Conservation (phyloP, 768 basidiomycete genomes). For the Lentinula sp. region DNA sequence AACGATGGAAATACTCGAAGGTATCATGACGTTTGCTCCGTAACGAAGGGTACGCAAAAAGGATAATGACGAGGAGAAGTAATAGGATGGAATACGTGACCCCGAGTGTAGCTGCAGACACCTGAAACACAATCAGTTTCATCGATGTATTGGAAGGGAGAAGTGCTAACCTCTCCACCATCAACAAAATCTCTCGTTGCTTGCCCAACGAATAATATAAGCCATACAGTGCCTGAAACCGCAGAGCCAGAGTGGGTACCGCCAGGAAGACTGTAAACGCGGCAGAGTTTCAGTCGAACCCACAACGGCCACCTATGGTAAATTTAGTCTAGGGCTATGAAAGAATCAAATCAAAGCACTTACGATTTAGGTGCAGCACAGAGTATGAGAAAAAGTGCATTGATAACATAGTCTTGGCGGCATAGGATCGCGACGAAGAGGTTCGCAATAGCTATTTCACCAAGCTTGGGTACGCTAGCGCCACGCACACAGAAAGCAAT, state of each 20-base stretch:
- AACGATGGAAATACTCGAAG: slow-evolving; percentile 51
- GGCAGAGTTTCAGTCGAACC: slow-evolving; percentile 43
- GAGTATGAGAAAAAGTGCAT: slow-evolving; percentile 47
- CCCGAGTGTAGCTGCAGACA: slow-evolving; percentile 13
- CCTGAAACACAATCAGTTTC: background rate
- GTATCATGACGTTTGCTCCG: slow-evolving; percentile 41
- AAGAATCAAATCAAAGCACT: slow-evolving; percentile 10
- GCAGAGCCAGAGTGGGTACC: slow-evolving; percentile 56
- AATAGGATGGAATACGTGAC: slow-evolving; percentile 48
- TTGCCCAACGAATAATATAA: slow-evolving; percentile 43
- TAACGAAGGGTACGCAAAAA: slow-evolving; percentile 46
- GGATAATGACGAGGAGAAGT: slow-evolving; percentile 40
- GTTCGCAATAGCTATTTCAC: slow-evolving; percentile 38
- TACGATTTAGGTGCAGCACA: slow-evolving; percentile 36
- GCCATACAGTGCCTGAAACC: slow-evolving; percentile 48
- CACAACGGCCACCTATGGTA: slow-evolving; percentile 19
- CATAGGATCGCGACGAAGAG: slow-evolving; percentile 33
- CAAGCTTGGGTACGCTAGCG: slow-evolving; percentile 29
- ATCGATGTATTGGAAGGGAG: background rate
- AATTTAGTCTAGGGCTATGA: background rate
- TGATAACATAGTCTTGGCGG: slow-evolving; percentile 49
- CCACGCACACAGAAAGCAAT: slow-evolving; percentile 32
- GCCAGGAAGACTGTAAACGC: slow-evolving; percentile 53
- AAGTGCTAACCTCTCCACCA: slow-evolving; percentile 23
- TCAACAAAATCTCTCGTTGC: slow-evolving; percentile 43